Conservation (phyloP, 768 basidiomycete species). For the Lactarius evosmus region DNA sequence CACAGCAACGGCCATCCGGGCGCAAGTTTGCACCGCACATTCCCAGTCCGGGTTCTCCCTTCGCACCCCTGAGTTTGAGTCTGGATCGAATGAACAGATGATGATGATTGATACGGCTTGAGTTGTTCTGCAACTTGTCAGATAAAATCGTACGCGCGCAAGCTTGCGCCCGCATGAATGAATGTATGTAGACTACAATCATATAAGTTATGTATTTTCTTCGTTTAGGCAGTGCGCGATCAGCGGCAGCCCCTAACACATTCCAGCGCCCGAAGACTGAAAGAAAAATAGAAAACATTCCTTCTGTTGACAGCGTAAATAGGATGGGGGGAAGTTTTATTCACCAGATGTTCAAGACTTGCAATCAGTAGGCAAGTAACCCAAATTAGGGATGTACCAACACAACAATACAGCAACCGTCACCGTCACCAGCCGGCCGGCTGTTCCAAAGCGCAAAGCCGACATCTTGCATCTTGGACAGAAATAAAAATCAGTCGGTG, state of each 20-base stretch:
- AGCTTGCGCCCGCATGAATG: not conserved
- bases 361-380: not conserved
- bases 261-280: not conserved
- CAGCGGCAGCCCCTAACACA: not conserved
- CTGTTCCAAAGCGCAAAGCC: not conserved
- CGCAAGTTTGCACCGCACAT: not conserved
- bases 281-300: not conserved
- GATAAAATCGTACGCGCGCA: not conserved
- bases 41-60: not conserved
- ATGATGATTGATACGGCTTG: not conserved
- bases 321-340: not conserved
- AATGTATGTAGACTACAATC: not conserved
- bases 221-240: not conserved
- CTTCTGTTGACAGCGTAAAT: not conserved
- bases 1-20: not conserved
- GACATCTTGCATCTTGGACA: not conserved
- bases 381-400: not conserved
- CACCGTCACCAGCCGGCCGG: not conserved
- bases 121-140: not conserved
- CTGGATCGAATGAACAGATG: not conserved
- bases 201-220: not conserved
- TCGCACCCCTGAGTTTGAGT: not conserved
- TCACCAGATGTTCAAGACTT: not conserved
- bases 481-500: conserved; percentile 5
- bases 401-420: not conserved